Conservation (phyloP, 2,329 filamentous ascomycete genomes). For the Diplodia intermedia region DNA sequence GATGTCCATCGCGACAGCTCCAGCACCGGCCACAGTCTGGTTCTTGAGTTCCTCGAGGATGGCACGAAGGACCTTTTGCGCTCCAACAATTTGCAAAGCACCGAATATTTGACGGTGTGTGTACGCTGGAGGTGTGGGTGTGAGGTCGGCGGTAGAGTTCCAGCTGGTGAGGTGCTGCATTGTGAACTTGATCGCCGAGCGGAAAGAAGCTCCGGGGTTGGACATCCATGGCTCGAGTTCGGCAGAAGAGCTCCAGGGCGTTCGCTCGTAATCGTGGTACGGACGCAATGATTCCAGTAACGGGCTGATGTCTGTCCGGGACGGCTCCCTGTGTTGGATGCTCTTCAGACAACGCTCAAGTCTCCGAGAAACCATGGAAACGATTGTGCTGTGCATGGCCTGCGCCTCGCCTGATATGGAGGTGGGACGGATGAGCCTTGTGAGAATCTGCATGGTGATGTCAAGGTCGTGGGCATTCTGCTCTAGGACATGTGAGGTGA, state of each 20-base stretch:
- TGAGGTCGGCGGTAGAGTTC: conserved; percentile 61
- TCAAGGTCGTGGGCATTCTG: conserved; percentile 69
- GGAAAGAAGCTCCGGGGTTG: conserved; percentile 63
- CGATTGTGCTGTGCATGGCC: conserved; percentile 72
- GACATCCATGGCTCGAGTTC: conserved; percentile 74
- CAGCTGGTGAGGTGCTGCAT: conserved; percentile 71
- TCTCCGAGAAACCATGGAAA: conserved; percentile 73
- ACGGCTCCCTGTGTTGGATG: conserved; percentile 70
- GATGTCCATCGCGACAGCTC: conserved; percentile 70
- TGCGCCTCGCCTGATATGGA: conserved; percentile 75
- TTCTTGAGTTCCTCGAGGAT: conserved; percentile 72
- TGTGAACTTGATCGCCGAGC: conserved; percentile 64
- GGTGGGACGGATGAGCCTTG: conserved; percentile 73
- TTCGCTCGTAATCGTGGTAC: conserved; percentile 65
- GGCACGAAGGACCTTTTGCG: conserved; percentile 64
- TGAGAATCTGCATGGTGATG: conserved; percentile 73
- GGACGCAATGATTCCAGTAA: conserved; percentile 70
- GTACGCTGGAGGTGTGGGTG: conserved; percentile 67
- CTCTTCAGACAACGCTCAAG: conserved; percentile 71
- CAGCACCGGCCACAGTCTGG: conserved; percentile 66
- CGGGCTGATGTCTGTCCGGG: conserved; percentile 72
- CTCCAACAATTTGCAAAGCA: conserved; percentile 66
- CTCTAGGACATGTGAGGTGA: conserved; percentile 73
- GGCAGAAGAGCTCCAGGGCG: conserved; percentile 66
- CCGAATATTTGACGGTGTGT: conserved; percentile 74